phyloP scores from a whole-genome alignment of 495 filamentous ascomycete species.

The Tetracladium setigerum region DNA sequence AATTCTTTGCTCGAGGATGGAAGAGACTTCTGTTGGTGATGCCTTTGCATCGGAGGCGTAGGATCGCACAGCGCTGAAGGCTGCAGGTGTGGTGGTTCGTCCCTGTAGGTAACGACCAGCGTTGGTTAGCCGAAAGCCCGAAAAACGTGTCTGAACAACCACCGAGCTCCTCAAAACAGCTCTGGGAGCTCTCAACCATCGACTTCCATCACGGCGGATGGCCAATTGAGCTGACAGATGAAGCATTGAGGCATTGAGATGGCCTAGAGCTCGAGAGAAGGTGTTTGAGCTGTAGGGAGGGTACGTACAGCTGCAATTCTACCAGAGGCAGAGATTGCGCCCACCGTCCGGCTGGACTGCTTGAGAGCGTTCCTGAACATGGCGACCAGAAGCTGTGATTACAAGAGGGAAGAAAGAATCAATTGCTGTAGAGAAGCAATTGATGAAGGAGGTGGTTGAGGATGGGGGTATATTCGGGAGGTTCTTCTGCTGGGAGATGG shows the following conservation, averaged over 20 bases:
- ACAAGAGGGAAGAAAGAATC: constrained; percentile 18
- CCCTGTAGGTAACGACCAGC: constrained; percentile 46
- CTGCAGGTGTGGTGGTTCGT: constrained; percentile 77
- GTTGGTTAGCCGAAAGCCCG: constrained; percentile 42
- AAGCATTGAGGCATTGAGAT: constrained; percentile 25
- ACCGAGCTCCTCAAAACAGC: constrained; percentile 26
- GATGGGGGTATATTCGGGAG: constrained; percentile 9
- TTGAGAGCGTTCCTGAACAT: constrained; percentile 99
- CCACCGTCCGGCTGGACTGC: constrained; percentile 88
- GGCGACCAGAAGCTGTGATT: constrained; percentile 28
- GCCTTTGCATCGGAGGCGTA: constrained; percentile 87
- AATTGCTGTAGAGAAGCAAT: constrained; percentile 22
- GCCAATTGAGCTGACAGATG: constrained; percentile 40
- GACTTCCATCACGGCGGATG: constrained; percentile 21
- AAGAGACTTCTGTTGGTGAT: constrained; percentile 94
- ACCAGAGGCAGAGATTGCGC: constrained; percentile 82
- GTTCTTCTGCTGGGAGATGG: no score
- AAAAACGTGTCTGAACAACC: constrained; percentile 24
- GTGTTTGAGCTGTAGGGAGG: constrained; percentile 9
- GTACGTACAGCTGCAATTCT: constrained; percentile 87
- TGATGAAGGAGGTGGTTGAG: constrained; percentile 21
- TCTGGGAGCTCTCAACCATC: constrained; percentile 25
- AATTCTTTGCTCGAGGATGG: constrained; percentile 97
- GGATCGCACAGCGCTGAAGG: constrained; percentile 66
- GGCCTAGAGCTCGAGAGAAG: constrained; percentile 3